Evolutionary conservation across 495 filamentous ascomycete genomes (phyloP).

Genomic region (Aspergillus olivimuriae): DNA sequence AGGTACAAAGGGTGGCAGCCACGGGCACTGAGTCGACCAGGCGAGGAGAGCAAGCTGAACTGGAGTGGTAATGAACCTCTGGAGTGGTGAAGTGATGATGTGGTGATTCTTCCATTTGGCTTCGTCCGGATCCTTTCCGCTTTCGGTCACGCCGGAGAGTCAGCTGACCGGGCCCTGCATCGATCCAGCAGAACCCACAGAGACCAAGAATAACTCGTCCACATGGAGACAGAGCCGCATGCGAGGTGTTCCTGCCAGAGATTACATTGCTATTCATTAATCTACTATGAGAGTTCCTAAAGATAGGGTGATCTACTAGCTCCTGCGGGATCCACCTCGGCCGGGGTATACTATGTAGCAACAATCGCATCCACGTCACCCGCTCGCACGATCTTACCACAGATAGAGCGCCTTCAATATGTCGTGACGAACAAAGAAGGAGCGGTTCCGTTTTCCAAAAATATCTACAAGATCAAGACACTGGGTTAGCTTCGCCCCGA

Average conservation of each 20-base stretch:
- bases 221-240: neutral
- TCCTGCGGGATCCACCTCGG: no score
- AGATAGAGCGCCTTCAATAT: conserved; percentile 52
- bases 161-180: neutral
- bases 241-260: neutral
- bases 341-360: neutral
- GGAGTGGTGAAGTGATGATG: neutral
- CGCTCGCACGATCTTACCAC: conserved; percentile 18
- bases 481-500: neutral
- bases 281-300: no score
- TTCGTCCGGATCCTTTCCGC: conserved; percentile 2
- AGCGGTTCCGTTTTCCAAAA: conserved; percentile 71
- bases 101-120: conserved; percentile 3
- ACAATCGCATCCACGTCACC: neutral
- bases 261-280: no score
- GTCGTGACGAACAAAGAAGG: conserved; percentile 65
- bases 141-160: neutral
- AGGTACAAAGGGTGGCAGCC: neutral
- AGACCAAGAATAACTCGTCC: neutral
- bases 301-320: no score
- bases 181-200: neutral
- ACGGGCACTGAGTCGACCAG: neutral
- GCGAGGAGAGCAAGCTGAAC: neutral
- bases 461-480: conserved; percentile 49
- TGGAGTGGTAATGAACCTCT: neutral